Percentiles rank a stretch among this genome's conserved stretches.
These are phyloP conservation scores for Plasmodium falciparum DNA, from an alignment of 169 alveolate genomes.

Conservation along the genomic window DNA sequence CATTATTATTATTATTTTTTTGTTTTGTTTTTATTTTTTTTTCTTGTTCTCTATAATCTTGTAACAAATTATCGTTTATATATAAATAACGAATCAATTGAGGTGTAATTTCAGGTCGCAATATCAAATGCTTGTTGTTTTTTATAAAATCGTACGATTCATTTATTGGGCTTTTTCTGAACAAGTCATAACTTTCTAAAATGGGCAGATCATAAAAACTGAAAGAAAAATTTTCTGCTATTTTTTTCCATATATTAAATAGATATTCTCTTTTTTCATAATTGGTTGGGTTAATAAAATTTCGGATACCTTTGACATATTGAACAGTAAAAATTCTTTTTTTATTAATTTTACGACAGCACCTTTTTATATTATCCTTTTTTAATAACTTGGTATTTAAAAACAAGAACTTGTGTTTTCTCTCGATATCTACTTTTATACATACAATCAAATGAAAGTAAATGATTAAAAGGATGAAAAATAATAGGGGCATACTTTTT, in stretches of 20 bases:
- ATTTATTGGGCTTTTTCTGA: conserved; percentile 42
- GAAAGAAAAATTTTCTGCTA: conserved; percentile 41
- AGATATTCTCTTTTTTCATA: conserved; percentile 58
- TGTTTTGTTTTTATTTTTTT: neutral
- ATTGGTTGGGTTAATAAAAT: conserved; percentile 14
- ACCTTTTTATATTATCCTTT: too few relatives aligned
- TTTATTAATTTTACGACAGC: too few relatives aligned
- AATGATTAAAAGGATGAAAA: too few relatives aligned
- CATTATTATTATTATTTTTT: neutral
- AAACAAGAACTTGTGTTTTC: too few relatives aligned
- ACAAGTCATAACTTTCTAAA: conserved; percentile 41
- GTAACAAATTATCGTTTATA: conserved; percentile 3
- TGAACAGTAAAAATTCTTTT: neutral
- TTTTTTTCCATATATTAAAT: conserved; percentile 61
- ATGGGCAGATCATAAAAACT: conserved; percentile 61
- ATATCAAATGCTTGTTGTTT: conserved; percentile 46
- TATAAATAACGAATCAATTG: conserved; percentile 42
- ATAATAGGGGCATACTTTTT: too few relatives aligned
- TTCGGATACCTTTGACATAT: conserved; percentile 48
- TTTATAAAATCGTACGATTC: conserved; percentile 65
- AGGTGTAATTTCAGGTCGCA: conserved; percentile 74
- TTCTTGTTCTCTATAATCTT: neutral
- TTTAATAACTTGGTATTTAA: too few relatives aligned
- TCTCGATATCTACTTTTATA: too few relatives aligned
- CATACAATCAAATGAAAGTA: too few relatives aligned